Conservation (phyloP, 805 yeast genomes). For the Cyberlindnera subsufficiens region DNA sequence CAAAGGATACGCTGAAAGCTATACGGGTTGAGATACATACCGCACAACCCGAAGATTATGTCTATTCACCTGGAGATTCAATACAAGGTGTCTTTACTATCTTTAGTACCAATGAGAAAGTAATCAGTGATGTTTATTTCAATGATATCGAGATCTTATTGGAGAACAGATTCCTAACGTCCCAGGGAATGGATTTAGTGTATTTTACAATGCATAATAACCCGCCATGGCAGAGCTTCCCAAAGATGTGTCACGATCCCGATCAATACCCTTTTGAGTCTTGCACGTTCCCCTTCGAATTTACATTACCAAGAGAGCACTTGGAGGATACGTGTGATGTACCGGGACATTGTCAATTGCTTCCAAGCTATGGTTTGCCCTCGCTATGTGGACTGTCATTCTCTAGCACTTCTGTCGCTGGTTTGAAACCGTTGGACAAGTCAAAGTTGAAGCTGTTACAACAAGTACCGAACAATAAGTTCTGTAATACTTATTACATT, state of each 20-base stretch:
- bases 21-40: slow-evolving; percentile 13
- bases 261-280: slow-evolving; percentile 6
- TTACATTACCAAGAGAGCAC: slow-evolving; percentile 13
- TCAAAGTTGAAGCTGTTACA: slow-evolving; percentile 1
- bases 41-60: neutral
- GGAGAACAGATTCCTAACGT: slow-evolving; percentile 10
- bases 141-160: slow-evolving; percentile 17
- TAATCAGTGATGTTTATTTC: slow-evolving; percentile 13
- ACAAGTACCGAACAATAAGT: slow-evolving; percentile 1
- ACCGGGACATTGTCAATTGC: slow-evolving; percentile 5
- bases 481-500: slow-evolving; percentile 13
- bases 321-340: slow-evolving; percentile 12
- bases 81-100: slow-evolving; percentile 12
- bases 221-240: slow-evolving; percentile 5
- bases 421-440: slow-evolving; percentile 6
- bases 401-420: slow-evolving; percentile 13
- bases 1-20: slow-evolving; percentile 11
- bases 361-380: slow-evolving; percentile 17
- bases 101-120: slow-evolving; percentile 5
- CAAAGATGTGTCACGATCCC: slow-evolving; percentile 7
- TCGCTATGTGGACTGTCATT: slow-evolving; percentile 14
- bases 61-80: slow-evolving; percentile 15
- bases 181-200: slow-evolving; percentile 2
- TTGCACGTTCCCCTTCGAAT: slow-evolving; percentile 13
- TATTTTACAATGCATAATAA: slow-evolving; percentile 17